Conservation (phyloP, 164 flowering plant species). For the Dillenia suffruticosa region DNA sequence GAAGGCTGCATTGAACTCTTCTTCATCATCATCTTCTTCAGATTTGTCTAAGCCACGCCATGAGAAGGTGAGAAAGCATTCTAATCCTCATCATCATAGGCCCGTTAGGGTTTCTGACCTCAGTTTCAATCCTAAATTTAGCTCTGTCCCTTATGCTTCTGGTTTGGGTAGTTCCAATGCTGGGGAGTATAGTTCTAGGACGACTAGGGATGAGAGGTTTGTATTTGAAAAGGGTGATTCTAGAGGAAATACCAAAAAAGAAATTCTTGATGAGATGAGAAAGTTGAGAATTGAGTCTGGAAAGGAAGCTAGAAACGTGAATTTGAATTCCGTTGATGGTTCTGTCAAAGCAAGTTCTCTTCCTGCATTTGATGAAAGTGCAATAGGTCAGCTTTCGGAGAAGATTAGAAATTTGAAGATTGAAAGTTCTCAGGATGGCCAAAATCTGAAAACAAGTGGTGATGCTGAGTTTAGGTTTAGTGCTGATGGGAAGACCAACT, state of each 20-base stretch:
- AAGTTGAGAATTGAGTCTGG: constrained; percentile 29
- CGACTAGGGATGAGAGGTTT: constrained; percentile 11
- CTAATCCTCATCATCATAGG: no score
- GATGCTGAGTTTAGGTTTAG: constrained; percentile 5
- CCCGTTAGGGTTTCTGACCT: no score
- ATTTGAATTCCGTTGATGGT: constrained; percentile 1
- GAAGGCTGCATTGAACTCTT: neutral
- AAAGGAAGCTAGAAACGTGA: neutral
- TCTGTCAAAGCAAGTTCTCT: constrained; percentile 10
- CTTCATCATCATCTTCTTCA: constrained; percentile 1
- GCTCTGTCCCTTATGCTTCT: no score
- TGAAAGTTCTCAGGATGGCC: constrained; percentile 9
- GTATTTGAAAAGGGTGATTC: constrained; percentile 19
- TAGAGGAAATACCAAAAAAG: constrained; percentile 6
- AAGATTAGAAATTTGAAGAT: constrained; percentile 41
- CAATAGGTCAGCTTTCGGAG: constrained; percentile 23
- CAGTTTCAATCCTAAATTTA: no score
- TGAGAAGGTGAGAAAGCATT: constrained; percentile 26
- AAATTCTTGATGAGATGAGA: constrained; percentile 26
- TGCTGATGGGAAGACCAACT: constrained; percentile 3
- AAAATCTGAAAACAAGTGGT: constrained; percentile 8
- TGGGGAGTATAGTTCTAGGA: constrained; percentile 6
- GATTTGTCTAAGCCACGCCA: constrained; percentile 30
- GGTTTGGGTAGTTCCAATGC: constrained; percentile 12
- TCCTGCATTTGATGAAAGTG: constrained; percentile 12